A percentile compares a stretch with the other conserved stretches of the same genome.
Evolutionary conservation across 2,329 filamentous ascomycete species (phyloP).

Genomic region (Coniochaeta sp.): DNA sequence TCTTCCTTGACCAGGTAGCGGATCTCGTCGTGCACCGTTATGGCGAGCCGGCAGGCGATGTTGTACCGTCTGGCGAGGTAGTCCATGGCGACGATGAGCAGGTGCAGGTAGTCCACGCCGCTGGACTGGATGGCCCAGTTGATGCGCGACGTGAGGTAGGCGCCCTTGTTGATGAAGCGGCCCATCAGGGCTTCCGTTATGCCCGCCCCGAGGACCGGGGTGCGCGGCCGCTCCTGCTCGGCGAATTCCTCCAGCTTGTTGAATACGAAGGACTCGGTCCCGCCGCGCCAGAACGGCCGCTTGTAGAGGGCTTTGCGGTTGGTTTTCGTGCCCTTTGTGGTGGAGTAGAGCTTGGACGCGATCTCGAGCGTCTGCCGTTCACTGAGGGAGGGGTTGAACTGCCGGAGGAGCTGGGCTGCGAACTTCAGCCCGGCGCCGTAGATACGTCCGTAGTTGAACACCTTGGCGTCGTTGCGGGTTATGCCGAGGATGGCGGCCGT

Average conservation of each 20-base stretch:
- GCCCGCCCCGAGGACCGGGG: slow-evolving; percentile 85
- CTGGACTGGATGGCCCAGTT: slow-evolving; percentile 99
- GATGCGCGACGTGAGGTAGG: slow-evolving; percentile 91
- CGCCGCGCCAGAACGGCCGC: slow-evolving; percentile 84
- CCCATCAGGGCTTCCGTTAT: slow-evolving; percentile 94
- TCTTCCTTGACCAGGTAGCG: slow-evolving; percentile 80
- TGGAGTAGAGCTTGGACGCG: slow-evolving; percentile 73
- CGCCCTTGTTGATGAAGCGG: slow-evolving; percentile 78
- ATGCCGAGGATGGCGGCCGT: slow-evolving; percentile 91
- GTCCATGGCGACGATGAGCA: slow-evolving; percentile 91
- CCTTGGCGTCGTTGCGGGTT: slow-evolving; percentile 88
- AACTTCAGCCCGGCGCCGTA: slow-evolving; percentile 97
- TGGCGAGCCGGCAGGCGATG: slow-evolving; percentile 74
- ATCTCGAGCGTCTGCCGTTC: slow-evolving; percentile 71
- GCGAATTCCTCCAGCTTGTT: slow-evolving; percentile 98
- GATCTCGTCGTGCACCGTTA: slow-evolving; percentile 97
- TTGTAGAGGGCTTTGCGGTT: slow-evolving; percentile 64
- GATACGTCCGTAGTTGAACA: slow-evolving; percentile 98
- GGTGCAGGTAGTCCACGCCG: slow-evolving; percentile 92
- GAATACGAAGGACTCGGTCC: slow-evolving; percentile 96
- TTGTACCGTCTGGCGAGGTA: slow-evolving; percentile 82
- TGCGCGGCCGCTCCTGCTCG: slow-evolving; percentile 83
- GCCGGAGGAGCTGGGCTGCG: slow-evolving; percentile 77
- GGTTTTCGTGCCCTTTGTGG: slow-evolving; percentile 86
- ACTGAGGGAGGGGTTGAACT: slow-evolving; percentile 82